Conservation (phyloP, 192 early-diverging fungal genomes). For the Backusella macrospora region DNA sequence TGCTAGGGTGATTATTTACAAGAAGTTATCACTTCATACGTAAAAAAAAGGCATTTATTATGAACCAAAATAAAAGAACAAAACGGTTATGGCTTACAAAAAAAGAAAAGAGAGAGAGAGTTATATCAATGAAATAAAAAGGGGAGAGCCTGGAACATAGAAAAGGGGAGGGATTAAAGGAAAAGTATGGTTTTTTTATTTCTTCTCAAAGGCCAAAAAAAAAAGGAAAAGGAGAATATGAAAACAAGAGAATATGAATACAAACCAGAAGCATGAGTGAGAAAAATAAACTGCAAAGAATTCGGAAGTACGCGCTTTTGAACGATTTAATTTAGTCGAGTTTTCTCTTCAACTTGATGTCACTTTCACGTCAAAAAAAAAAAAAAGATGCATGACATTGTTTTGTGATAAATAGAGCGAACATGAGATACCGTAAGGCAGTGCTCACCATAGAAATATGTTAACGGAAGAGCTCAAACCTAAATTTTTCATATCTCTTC, state of each 20-base stretch:
- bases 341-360: not conserved
- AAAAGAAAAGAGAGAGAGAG: too few species aligned
- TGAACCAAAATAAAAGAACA: too few species aligned
- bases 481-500: not conserved
- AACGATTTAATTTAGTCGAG: conserved; percentile 2
- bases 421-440: not conserved
- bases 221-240: not conserved
- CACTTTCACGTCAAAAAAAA: not conserved
- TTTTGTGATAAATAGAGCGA: not conserved
- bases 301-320: not conserved
- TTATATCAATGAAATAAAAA: too few species aligned
- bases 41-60: too few species aligned
- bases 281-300: not conserved
- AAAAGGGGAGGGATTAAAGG: too few species aligned
- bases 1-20: too few species aligned
- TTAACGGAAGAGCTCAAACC: not conserved
- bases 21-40: too few species aligned
- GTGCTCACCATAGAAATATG: not conserved
- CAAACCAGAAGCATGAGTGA: not conserved
- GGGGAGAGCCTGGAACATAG: too few species aligned
- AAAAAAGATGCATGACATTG: not conserved
- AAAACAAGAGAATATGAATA: not conserved
- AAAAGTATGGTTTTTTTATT: not conserved
- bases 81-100: too few species aligned
- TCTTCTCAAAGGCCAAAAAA: not conserved